Evolutionary conservation across 257 asterid species (phyloP), one percentile per base, ranked within the genome.

Genomic region (Anisodus acutangulus): DNA sequence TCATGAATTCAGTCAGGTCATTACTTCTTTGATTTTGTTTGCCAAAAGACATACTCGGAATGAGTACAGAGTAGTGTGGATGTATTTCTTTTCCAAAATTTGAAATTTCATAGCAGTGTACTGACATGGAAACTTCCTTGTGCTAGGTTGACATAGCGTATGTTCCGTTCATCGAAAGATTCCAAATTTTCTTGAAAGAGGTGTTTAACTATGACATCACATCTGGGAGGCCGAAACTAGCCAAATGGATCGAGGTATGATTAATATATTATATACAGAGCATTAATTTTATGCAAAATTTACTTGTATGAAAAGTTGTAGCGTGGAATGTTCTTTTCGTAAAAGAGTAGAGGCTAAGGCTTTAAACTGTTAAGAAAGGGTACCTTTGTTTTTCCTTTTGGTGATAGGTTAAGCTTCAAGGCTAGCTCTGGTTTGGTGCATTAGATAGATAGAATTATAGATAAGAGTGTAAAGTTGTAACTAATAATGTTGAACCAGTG

Each of bases 81-180:
- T 53, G 22, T 53, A 53, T 37, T 31, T 45, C 31, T 71, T 17
- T 12, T 19, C 15, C 10, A 26, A 1, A 37, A 13, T 8, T 26
- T 74, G 0, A 4, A 64, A 64, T n/a, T 64, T 82, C 80, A 19
- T 26, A 19, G 9, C 58, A 5, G 11, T 80, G n/a, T 58, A 3
- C 43, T 63, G 72, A 26, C 22, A 10, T 37, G 39, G 53, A 22
- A 76, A 68, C 83, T 41, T 39, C n/a, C 80, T 70, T 64, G 63
- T 60, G 63, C 82, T 83, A 91, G 94, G 93, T 88, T 80, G 98
- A 92, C 70, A 87, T 90, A 63, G 91, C 87, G 54, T 91, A 85
- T 51, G 91, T 80, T 86, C 98, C 98, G 4, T 90, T 92, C 79
- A 82, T 94, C 22, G 95, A 92, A 84, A 90, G 98, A 92, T 84